These are phyloP conservation scores for Beauveria sp. DNA, from an alignment of 2,329 filamentous ascomycete genomes.

Conservation along the genomic window DNA sequence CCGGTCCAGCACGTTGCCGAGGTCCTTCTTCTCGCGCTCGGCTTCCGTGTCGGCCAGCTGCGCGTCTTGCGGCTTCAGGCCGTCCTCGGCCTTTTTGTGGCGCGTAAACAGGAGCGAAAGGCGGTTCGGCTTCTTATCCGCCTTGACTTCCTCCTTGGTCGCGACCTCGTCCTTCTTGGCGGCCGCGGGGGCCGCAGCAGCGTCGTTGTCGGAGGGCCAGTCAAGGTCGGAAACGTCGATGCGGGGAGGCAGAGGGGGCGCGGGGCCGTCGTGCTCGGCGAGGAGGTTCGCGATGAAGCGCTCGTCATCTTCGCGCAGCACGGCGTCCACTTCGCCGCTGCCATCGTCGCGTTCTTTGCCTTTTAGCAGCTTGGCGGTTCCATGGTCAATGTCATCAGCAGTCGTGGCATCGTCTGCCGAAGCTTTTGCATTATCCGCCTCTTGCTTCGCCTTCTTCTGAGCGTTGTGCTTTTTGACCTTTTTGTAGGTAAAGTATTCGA, in stretches of 20 bases:
- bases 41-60: constrained; percentile 30
- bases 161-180: constrained; percentile 13
- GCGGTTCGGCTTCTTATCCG: constrained; percentile 27
- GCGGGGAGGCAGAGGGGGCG: constrained; percentile 49
- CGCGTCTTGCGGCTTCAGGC: constrained; percentile 17
- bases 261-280: constrained; percentile 32
- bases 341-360: constrained; percentile 9
- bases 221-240: constrained; percentile 42
- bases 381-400: constrained; percentile 41
- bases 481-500: constrained; percentile 56
- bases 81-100: constrained; percentile 31
- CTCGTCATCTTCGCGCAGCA: constrained; percentile 11
- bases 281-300: constrained; percentile 34
- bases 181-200: constrained; percentile 12
- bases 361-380: constrained; percentile 16
- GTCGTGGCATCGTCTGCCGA: constrained; percentile 18
- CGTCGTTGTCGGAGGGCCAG: constrained; percentile 32
- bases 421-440: constrained; percentile 18
- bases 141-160: constrained; percentile 15
- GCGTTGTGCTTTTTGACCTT: constrained; percentile 54
- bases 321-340: background rate
- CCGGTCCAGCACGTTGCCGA: constrained; percentile 71
- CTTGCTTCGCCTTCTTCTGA: constrained; percentile 34
- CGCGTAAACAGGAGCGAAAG: constrained; percentile 29
- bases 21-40: constrained; percentile 57